A percentile compares a stretch with the other conserved stretches of the same genome.
Conservation (phyloP, 2,329 filamentous ascomycete species). For the Thielaviopsis cerberus region DNA sequence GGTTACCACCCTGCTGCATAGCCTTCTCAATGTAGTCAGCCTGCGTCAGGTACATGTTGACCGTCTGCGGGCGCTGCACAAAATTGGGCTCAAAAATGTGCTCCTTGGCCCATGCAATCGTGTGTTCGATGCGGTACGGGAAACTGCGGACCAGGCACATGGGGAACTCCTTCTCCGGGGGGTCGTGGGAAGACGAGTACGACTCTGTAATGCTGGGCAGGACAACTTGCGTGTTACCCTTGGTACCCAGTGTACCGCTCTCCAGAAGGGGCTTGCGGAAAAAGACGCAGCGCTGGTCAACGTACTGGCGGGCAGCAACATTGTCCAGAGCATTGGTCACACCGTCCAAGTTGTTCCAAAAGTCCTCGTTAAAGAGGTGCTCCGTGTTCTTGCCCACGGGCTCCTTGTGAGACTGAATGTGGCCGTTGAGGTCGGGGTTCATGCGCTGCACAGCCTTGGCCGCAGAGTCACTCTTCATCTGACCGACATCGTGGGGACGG, state of each 20-base stretch:
- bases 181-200: slow-evolving; percentile 87
- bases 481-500: slow-evolving; percentile 78
- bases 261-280: slow-evolving; percentile 94
- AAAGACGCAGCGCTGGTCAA: slow-evolving; percentile 90
- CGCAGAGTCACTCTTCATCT: slow-evolving; percentile 91
- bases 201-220: slow-evolving; percentile 84
- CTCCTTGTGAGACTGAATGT: slow-evolving; percentile 73
- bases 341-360: slow-evolving; percentile 73
- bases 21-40: slow-evolving; percentile 76
- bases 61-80: slow-evolving; percentile 79
- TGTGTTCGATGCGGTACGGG: slow-evolving; percentile 96
- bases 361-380: slow-evolving; percentile 79
- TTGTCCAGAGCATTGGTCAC: slow-evolving; percentile 97
- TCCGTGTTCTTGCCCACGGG: slow-evolving; percentile 85
- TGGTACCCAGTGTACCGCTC: slow-evolving; percentile 94
- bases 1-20: slow-evolving; percentile 81
- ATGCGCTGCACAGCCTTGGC: slow-evolving; percentile 77
- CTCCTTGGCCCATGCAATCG: slow-evolving; percentile 93
- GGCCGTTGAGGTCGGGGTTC: slow-evolving; percentile 80
- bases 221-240: slow-evolving; percentile 94
- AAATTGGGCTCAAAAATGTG: slow-evolving; percentile 80
- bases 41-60: slow-evolving; percentile 83
- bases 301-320: slow-evolving; percentile 88
- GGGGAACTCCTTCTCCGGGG: slow-evolving; percentile 93
- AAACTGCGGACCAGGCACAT: slow-evolving; percentile 97